Evolutionary conservation across 2,329 filamentous ascomycete genomes (phyloP).

Genomic region (Aspergillus sp.): DNA sequence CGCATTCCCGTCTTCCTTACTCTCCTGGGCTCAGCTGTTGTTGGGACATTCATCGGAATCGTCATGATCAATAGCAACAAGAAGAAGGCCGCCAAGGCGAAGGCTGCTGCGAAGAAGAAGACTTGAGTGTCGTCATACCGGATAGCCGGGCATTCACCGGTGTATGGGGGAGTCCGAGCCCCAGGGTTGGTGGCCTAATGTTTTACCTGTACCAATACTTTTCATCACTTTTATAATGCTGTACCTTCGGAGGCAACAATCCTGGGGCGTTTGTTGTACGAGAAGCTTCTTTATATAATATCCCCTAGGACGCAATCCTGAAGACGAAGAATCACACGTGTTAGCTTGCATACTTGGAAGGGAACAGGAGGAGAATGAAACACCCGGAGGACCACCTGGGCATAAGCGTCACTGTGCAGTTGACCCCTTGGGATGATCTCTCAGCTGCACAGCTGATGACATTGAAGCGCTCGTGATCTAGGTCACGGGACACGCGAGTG

Average conservation of each 20-base stretch:
- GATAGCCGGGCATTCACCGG: not conserved
- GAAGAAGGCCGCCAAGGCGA: constrained; percentile 95
- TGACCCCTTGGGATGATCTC: constrained; percentile 17
- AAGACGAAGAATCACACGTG: not conserved
- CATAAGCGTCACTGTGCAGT: constrained; percentile 8
- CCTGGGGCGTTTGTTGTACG: not conserved
- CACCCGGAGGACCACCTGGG: not conserved
- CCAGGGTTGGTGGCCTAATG: constrained; percentile 5
- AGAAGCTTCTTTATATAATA: constrained; percentile 2
- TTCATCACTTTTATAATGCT: constrained; percentile 9
- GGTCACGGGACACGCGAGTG: constrained; percentile 10
- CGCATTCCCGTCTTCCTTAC: constrained; percentile 97
- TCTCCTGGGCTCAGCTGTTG: constrained; percentile 86
- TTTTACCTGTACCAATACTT: constrained; percentile 18
- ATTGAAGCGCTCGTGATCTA: constrained; percentile 16
- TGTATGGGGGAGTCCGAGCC: constrained; percentile 6
- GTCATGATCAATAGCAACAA: constrained; percentile 99
- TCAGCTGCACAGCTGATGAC: constrained; percentile 24
- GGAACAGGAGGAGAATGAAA: not conserved
- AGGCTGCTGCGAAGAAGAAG: constrained; percentile 85
- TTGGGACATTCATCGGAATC: constrained; percentile 91
- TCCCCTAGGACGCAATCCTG: not conserved
- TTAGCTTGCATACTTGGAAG: not conserved
- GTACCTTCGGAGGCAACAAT: not conserved
- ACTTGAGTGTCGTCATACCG: constrained; percentile 49